phyloP scores from a whole-genome alignment of 169 alveolate species.

The Eimeria sp. region DNA sequence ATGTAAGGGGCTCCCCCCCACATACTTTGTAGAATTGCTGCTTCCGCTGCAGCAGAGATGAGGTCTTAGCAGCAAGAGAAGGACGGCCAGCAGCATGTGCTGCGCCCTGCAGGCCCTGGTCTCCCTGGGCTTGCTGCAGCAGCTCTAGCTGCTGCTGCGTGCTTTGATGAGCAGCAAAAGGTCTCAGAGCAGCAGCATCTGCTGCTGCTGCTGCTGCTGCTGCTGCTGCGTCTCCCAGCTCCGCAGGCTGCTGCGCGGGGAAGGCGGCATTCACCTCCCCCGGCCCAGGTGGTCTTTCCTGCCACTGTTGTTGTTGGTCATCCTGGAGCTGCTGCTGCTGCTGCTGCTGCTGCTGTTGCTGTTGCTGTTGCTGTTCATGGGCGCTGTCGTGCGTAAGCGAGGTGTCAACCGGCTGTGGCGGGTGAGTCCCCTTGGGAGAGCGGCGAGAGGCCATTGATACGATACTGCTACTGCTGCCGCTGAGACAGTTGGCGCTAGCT shows the following conservation, averaged over 20 bases:
- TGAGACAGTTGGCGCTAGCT: slow-evolving; percentile 6
- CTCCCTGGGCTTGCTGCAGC: slow-evolving; percentile 10
- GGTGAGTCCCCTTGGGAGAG: slow-evolving; percentile 20
- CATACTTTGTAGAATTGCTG: slow-evolving; percentile 56
- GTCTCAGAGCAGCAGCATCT: slow-evolving; percentile 17
- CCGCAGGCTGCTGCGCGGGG: slow-evolving; percentile 5
- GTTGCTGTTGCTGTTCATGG: slow-evolving; percentile 16
- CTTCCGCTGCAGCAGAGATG: slow-evolving; percentile 68
- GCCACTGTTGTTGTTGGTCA: slow-evolving; percentile 23
- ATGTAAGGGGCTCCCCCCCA: no score
- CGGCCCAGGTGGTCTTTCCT: background rate
- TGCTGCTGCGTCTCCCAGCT: slow-evolving; percentile 3
- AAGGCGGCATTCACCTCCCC: background rate
- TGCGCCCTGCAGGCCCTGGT: slow-evolving; percentile 4
- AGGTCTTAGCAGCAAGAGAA: slow-evolving; percentile 35
- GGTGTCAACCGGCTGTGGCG: slow-evolving; percentile 27
- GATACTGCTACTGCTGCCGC: slow-evolving; percentile 19
- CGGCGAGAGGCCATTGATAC: slow-evolving; percentile 26
- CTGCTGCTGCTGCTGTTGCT: background rate
- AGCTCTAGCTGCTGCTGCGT: slow-evolving; percentile 45
- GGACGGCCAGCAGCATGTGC: slow-evolving; percentile 12
- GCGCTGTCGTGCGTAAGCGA: slow-evolving; percentile 8
- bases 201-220: slow-evolving; percentile 22
- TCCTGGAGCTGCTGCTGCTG: slow-evolving; percentile 9
- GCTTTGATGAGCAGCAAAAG: slow-evolving; percentile 10